Base-by-base conservation (phyloP, 176 grass and related monocot genomes). In the Bolboschoenus planiculmis region DNA sequence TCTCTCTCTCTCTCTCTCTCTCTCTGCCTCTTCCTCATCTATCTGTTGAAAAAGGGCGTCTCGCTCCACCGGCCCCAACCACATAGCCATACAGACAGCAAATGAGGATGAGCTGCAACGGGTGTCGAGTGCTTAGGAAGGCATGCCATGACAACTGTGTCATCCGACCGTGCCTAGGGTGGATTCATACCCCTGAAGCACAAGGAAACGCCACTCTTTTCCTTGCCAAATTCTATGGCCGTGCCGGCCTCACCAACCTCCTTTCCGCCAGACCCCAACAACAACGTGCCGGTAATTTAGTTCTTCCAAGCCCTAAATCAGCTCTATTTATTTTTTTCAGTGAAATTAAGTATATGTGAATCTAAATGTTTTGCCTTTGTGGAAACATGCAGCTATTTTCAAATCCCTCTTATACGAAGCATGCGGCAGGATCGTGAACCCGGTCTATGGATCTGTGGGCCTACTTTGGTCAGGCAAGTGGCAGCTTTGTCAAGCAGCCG, bases 151-250 rank as follows among this genome's bases (percentile, higher is more conserved):
- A 93, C 27, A 53, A 84, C 65, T 93, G 91, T 56, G 60, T 80
- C 53, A 90, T 93, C 56, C 56, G 84, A 30, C 85, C 88, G 18
- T 93, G 88, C 65, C 35, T 90, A 64, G 88, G 87, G 85, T 90
- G 91, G 91, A 90, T 93, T 61, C 62, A 61, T 40, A 88, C 72
- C 64, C 83, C 91, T 0, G 91, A 88, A 30, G 85, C 88, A 21
- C 91, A 92, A 86, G 91, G 85, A 44, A 93, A 93, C 57, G 91
- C 91, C 62, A 93, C 88, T 77, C 83, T 90, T 84, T 93, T 93
- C 88, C 88, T 93, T 24, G 88, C 91, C 71, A 93, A 93, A 78
- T 90, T 93, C 91, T 93, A 93, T 58, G 91, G 91, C 80, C 91
- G 88, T 70, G 91, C 88, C 10, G 91, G 86, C 7, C 91, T 93